Evolutionary conservation across 345 rosid species (phyloP).

Genomic region (Mallotus nudiflorus): DNA sequence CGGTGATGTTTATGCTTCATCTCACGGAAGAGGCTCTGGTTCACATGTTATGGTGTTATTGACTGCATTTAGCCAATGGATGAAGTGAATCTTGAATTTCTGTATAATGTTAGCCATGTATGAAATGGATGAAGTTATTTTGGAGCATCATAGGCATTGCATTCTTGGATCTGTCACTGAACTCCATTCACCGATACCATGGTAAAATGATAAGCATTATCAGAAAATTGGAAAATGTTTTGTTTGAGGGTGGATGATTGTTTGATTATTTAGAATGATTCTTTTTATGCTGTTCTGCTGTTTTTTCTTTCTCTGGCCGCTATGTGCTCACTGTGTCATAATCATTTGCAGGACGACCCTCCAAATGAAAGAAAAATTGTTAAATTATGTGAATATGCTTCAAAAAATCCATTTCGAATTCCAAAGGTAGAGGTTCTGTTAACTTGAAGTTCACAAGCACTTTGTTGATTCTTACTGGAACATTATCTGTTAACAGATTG

Average conservation of each 20-base stretch:
- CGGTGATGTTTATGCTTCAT: not conserved
- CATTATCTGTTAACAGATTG: slow-evolving; percentile 54
- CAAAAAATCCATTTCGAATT: slow-evolving; percentile 77
- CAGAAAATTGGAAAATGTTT: not conserved
- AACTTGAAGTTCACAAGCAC: not conserved
- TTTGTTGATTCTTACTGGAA: slow-evolving; percentile 6
- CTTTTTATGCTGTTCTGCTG: not conserved
- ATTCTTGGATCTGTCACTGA: not conserved
- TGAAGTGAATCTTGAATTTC: not conserved
- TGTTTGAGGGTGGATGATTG: no score
- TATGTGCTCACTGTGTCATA: not conserved
- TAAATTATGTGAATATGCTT: slow-evolving; percentile 94
- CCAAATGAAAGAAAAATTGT: slow-evolving; percentile 80
- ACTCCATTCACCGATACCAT: not conserved
- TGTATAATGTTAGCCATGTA: no score
- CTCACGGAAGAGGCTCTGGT: not conserved
- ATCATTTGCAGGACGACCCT: slow-evolving; percentile 56
- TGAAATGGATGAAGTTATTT: not conserved
- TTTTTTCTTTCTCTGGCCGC: not conserved
- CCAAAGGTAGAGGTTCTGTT: slow-evolving; percentile 61
- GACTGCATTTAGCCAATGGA: not conserved
- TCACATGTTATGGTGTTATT: not conserved
- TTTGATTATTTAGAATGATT: not conserved
- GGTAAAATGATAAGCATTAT: not conserved
- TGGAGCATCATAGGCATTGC: not conserved